Percentiles rank a stretch among this genome's conserved stretches.
phyloP scores from a whole-genome alignment of 805 yeast species.

The Ogataea glucozyma region DNA sequence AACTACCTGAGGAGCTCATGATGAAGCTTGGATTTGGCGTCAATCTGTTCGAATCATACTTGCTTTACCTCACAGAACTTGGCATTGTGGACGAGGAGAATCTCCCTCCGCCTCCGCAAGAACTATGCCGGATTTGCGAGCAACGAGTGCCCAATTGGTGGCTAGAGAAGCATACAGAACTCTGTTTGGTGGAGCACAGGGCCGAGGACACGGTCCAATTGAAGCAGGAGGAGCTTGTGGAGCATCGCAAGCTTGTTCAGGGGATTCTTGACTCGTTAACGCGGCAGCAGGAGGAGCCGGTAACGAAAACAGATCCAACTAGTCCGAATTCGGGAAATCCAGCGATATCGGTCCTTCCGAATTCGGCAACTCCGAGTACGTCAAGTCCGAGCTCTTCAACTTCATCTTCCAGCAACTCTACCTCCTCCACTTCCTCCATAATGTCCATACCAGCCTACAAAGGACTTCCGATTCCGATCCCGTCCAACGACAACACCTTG shows the following conservation, averaged over 20 bases:
- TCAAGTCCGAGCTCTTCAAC: slow-evolving; percentile 31
- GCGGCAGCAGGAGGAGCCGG: slow-evolving; percentile 20
- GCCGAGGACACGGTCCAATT: slow-evolving; percentile 74
- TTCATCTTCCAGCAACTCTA: slow-evolving; percentile 20
- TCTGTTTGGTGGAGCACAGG: slow-evolving; percentile 83
- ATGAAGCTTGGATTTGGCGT: slow-evolving; percentile 87
- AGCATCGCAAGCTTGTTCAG: slow-evolving; percentile 58
- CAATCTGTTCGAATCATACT: slow-evolving; percentile 74
- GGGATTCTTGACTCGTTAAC: slow-evolving; percentile 43
- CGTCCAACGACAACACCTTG: slow-evolving; percentile 25
- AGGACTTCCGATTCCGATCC: slow-evolving; percentile 48
- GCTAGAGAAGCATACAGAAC: slow-evolving; percentile 86
- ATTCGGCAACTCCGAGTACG: slow-evolving; percentile 21
- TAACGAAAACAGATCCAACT: slow-evolving; percentile 19
- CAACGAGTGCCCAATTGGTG: slow-evolving; percentile 93
- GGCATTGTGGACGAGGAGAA: slow-evolving; percentile 62
- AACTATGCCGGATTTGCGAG: slow-evolving; percentile 91
- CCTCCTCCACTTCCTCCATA: slow-evolving; percentile 25
- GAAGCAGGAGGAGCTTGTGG: slow-evolving; percentile 73
- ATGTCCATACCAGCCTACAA: slow-evolving; percentile 63
- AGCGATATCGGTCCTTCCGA: slow-evolving; percentile 26
- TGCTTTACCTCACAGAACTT: slow-evolving; percentile 61
- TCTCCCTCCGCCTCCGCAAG: slow-evolving; percentile 78
- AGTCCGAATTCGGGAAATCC: no score
- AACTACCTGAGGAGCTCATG: slow-evolving; percentile 69